Evolutionary conservation across 78 protist species (phyloP).

Genomic region (Acrasis kona): DNA sequence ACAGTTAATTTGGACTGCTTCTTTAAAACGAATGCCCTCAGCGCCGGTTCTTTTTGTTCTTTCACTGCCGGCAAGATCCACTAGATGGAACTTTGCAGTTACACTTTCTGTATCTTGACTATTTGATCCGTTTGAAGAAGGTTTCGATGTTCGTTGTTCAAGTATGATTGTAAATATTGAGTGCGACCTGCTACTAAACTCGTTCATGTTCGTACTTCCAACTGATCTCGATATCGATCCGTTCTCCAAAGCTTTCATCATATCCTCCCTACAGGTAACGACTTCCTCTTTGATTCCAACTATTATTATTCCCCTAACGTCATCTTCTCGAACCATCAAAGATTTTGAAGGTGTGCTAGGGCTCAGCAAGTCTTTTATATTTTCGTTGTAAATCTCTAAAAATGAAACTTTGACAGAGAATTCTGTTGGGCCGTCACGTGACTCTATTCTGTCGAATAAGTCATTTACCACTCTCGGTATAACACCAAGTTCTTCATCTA

Average conservation of each 20-base stretch:
- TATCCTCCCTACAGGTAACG: conserved; percentile 34
- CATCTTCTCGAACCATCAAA: conserved; percentile 5
- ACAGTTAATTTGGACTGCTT: conserved; percentile 55
- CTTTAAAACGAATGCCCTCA: conserved; percentile 20
- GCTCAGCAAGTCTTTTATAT: conserved; percentile 45
- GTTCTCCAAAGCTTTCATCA: conserved; percentile 37
- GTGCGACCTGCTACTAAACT: conserved; percentile 15
- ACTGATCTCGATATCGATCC: conserved; percentile 50
- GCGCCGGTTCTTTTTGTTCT: conserved; percentile 1
- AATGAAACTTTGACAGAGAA: conserved; percentile 22
- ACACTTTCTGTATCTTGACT: conserved; percentile 34
- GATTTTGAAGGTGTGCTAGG: conserved; percentile 8
- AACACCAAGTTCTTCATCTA: conserved; percentile 3
- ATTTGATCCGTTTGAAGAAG: neutral
- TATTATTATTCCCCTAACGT: conserved; percentile 6
- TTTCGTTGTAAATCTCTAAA: conserved; percentile 34
- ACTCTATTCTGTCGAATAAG: conserved; percentile 23
- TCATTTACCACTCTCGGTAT: conserved; percentile 10
- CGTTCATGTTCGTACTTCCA: conserved; percentile 64
- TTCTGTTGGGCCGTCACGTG: no score
- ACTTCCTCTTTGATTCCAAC: conserved; percentile 32
- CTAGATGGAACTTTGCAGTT: conserved; percentile 35
- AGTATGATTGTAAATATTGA: conserved; percentile 33
- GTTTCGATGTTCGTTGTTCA: neutral
- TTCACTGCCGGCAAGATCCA: conserved; percentile 58